A percentile compares a stretch with the other conserved stretches of the same genome.
Evolutionary conservation across 805 yeast genomes (phyloP).

Genomic region (Candida tammaniensis): DNA sequence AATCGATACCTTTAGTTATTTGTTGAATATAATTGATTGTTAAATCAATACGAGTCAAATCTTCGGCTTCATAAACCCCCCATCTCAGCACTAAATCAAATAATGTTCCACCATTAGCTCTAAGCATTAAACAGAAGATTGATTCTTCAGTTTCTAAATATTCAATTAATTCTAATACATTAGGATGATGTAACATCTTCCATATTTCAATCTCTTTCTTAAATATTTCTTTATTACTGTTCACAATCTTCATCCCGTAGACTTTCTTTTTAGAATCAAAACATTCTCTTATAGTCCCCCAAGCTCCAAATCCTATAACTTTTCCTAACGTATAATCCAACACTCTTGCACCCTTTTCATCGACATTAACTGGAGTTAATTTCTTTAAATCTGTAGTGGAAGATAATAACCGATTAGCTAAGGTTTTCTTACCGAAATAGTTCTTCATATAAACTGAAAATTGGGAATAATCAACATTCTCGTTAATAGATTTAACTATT

Average conservation of each 20-base stretch:
- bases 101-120: constrained; percentile 73
- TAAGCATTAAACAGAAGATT: constrained; percentile 69
- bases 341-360: constrained; percentile 68
- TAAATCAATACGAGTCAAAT: constrained; percentile 8
- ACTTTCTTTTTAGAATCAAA: constrained; percentile 23
- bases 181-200: constrained; percentile 63
- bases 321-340: constrained; percentile 65
- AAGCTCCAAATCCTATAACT: constrained; percentile 84
- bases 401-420: constrained; percentile 41
- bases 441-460: constrained; percentile 40
- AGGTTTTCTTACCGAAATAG: constrained; percentile 32
- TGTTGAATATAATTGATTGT: constrained; percentile 30
- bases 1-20: constrained; percentile 55
- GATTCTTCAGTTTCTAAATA: constrained; percentile 60
- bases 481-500: constrained; percentile 35
- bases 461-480: constrained; percentile 41
- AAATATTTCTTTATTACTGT: constrained; percentile 41
- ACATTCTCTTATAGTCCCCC: constrained; percentile 83
- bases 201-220: constrained; percentile 73
- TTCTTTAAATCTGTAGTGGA: constrained; percentile 35
- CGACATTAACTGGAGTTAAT: constrained; percentile 40
- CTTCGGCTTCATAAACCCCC: constrained; percentile 38
- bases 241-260: constrained; percentile 62
- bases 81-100: constrained; percentile 71
- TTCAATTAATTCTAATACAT: constrained; percentile 60